Base-by-base conservation (phyloP, 179 eudicot species). In the Camellia oleifera region DNA sequence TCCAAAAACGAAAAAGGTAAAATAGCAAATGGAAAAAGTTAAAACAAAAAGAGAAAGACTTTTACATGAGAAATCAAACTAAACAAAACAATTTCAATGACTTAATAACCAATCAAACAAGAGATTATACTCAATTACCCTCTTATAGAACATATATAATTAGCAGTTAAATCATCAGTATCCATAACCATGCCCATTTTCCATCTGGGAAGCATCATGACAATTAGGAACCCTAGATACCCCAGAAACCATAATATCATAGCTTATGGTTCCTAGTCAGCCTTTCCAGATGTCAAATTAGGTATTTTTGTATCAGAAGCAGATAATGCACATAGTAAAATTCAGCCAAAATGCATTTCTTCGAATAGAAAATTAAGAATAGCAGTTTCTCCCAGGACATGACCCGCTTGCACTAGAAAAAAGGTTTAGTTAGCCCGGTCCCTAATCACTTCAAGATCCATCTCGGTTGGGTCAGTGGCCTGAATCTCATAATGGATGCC, bases 151-250 rank as follows among this genome's bases (percentile, higher is more conserved):
- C 45, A 61, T 18, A 14, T 18, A 48, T 32, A 61, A 20, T 74
- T 67, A 45, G 74, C 7, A 79, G 46, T 40, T 45, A 14, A 56
- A 71, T 48, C 13, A 32, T 23, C 67, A 69, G 48, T 57, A 80
- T 66, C 64, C 69, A 72, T 65, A 61, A 68, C 75, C 75, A 74
- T 50, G 52, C 40, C 70, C 72, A 56, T 50, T 65, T 73, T 52
- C 72, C 78, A 86, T 71, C 82, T 57, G 78, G 81, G 84, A 81
- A 78, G 85, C 88, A 80, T 81, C 88, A 82, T 77, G 80, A 76
- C 62, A 79, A 84, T 63, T 65, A 78, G 85, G 81, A 82, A 68
- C 83, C 76, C 56, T 1, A 17, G 79, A 80, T 45, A 7, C 78
- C 78, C 81, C 70, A 75, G 14, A 61, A 80, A 32, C 40, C 40